Evolutionary conservation across 257 asterid genomes (phyloP).

Genomic region (Petunia axillaris): DNA sequence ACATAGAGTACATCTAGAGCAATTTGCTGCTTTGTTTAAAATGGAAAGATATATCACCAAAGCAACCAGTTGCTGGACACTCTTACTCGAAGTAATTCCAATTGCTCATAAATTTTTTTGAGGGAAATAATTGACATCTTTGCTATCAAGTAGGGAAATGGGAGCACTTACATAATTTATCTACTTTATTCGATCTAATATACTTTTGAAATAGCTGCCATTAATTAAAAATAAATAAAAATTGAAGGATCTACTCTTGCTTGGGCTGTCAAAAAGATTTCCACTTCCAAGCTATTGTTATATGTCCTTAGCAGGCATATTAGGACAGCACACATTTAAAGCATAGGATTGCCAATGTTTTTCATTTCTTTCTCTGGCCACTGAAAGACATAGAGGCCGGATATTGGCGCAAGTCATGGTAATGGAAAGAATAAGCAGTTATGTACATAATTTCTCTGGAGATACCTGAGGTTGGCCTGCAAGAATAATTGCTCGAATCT

Average conservation of each 20-base stretch:
- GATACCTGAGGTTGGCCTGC: constrained; percentile 95
- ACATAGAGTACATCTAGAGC: constrained; percentile 2
- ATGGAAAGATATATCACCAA: neutral
- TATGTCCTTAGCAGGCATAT: constrained; percentile 4
- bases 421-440: neutral
- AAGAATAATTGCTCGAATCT: constrained; percentile 76
- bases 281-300: constrained; percentile 17
- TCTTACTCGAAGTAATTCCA: neutral
- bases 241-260: neutral
- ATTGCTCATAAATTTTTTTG: neutral
- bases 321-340: neutral
- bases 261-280: neutral
- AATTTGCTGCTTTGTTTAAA: neutral
- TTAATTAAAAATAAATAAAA: neutral
- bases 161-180: constrained; percentile 3
- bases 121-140: constrained; percentile 1
- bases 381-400: neutral
- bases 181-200: neutral
- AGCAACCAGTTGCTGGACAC: neutral
- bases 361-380: neutral
- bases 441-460: neutral
- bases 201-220: neutral
- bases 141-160: constrained; percentile 5
- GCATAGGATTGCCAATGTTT: neutral
- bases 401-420: neutral